phyloP scores from a whole-genome alignment of 2,329 filamentous ascomycete genomes.

The Aspergillus sp. region DNA sequence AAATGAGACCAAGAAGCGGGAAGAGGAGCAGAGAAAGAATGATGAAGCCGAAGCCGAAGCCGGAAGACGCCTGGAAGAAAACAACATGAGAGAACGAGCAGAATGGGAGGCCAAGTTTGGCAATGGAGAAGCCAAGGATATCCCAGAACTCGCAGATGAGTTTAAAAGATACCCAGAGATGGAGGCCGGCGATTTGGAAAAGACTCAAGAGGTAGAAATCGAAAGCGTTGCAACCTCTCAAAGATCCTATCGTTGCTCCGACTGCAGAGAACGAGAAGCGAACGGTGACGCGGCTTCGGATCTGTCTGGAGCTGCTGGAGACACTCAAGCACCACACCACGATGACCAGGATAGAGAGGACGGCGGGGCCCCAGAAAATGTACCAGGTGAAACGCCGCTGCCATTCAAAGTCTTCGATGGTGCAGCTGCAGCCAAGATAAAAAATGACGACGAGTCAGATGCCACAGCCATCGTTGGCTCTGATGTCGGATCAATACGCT shows the following conservation, averaged over 20 bases:
- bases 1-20: conserved; percentile 41
- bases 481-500: conserved; percentile 24
- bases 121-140: conserved; percentile 41
- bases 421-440: conserved; percentile 20
- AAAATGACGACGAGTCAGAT: conserved; percentile 58
- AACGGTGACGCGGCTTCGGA: conserved; percentile 10
- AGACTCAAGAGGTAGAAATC: conserved; percentile 17
- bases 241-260: conserved; percentile 15
- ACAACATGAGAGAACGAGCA: conserved; percentile 39
- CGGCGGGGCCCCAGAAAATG: too few species aligned
- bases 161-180: conserved; percentile 5
- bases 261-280: conserved; percentile 10
- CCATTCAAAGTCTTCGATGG: conserved; percentile 16
- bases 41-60: conserved; percentile 64
- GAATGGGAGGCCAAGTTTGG: conserved; percentile 78
- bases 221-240: conserved; percentile 17
- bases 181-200: conserved; percentile 13
- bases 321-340: conserved; percentile 1
- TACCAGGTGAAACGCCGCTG: neutral
- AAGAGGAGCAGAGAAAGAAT: conserved; percentile 52
- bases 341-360: neutral
- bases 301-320: conserved; percentile 1
- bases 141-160: conserved; percentile 21
- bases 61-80: conserved; percentile 54
- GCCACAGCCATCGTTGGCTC: conserved; percentile 55